These are phyloP conservation scores for Allantophomopsis lycopodina DNA, from an alignment of 2,329 filamentous ascomycete genomes.

Conservation along the genomic window DNA sequence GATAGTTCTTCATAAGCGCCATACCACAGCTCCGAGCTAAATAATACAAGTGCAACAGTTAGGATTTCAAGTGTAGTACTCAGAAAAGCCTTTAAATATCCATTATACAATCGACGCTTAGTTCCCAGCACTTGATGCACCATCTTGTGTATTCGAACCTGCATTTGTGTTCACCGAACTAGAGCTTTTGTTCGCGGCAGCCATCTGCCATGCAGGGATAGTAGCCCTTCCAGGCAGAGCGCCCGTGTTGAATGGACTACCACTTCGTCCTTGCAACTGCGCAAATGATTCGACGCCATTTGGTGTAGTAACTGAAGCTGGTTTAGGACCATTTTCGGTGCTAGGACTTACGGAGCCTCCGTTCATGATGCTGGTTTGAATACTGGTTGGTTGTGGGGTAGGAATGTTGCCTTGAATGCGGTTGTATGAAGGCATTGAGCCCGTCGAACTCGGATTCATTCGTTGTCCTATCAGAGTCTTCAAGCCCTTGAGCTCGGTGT, in stretches of 20 bases:
- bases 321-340: slow-evolving; percentile 11
- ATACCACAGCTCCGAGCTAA: no score
- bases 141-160: no score
- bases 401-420: slow-evolving; percentile 8
- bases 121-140: no score
- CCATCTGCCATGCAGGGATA: slow-evolving; percentile 72
- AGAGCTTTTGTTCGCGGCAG: slow-evolving; percentile 40
- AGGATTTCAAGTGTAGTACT: no score
- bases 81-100: no score
- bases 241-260: slow-evolving; percentile 35
- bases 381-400: background rate
- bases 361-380: slow-evolving; percentile 5
- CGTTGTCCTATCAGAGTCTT: slow-evolving; percentile 70
- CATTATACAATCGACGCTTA: no score
- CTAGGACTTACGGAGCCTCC: slow-evolving; percentile 8
- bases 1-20: no score
- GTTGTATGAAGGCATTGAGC: slow-evolving; percentile 14
- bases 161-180: background rate
- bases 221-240: slow-evolving; percentile 43
- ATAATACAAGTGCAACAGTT: no score
- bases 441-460: slow-evolving; percentile 26
- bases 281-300: slow-evolving; percentile 15
- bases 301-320: slow-evolving; percentile 18
- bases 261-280: slow-evolving; percentile 21
- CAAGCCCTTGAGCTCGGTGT: slow-evolving; percentile 77